Base-by-base conservation (phyloP, 306 rosid species). In the Corylus avellana region DNA sequence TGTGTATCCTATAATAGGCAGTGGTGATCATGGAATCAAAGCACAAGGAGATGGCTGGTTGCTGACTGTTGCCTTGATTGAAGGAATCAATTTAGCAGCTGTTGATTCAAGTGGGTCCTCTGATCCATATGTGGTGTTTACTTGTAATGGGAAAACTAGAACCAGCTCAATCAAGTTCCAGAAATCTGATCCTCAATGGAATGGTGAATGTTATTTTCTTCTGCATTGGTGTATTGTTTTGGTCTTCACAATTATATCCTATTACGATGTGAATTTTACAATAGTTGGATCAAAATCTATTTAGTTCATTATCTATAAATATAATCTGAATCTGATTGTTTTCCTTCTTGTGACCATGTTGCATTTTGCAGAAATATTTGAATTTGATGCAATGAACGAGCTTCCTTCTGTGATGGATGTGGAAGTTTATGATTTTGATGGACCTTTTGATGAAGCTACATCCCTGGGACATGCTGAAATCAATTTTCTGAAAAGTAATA, bases 1-100 rank as follows among this genome's bases (percentile, higher is more conserved):
- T 12, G 25, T 37, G 66, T 7, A 54, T 80, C 63, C 72, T 46
- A 79, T 76, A 42, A 75, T 75, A 96, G 99, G 96, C 82, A 88
- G 97, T 86, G 98, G 97, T 86, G 98, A 96, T 84, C 93, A 96
- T 80, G 97, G 98, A 81, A 81, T 93, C 80, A 96, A 91, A 87
- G 96, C 99, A 57, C 94, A 84, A 68, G 99, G 99, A 88, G 97
- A 91, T 79, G 99, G 99, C 80, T 96, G 99, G 99, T 71, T 91
- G 80, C 90, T 96, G 61, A 96, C 99, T 64, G 96, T 96, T 84
- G 98, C 99, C 68, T 84, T 96, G 86, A 86, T 96, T 62, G 93
- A 96, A 87, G 99, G 99, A 87, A 85, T 82, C 81, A 87, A 88
- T 86, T 78, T 96, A 82, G 90, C 96, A 48, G 84, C 90, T 46